Conservation (phyloP, 2,329 filamentous ascomycete genomes). For the Neophaeococcomyces mojaviensis region DNA sequence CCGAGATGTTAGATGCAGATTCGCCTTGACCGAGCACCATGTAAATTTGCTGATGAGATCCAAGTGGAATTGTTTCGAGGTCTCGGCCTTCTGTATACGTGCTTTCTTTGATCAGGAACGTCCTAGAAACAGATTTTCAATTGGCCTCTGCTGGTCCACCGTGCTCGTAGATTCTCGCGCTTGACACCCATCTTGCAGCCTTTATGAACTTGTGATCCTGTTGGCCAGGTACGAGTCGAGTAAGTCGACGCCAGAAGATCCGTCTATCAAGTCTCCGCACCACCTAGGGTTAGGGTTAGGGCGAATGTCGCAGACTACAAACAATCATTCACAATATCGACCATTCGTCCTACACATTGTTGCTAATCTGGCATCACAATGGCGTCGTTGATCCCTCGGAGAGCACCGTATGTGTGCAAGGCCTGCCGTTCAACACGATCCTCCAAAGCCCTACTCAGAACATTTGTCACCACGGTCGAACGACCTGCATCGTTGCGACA, state of each 20-base stretch:
- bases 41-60: constrained; percentile 17
- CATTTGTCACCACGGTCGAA: neutral
- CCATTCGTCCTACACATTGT: no score
- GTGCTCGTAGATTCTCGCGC: constrained; percentile 20
- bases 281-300: no score
- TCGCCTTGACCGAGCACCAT: constrained; percentile 22
- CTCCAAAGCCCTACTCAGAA: neutral
- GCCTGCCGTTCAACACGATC: constrained; percentile 3
- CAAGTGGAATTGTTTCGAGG: constrained; percentile 19
- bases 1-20: constrained; percentile 11
- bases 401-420: constrained; percentile 7
- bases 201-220: constrained; percentile 20
- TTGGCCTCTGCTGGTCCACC: constrained; percentile 13
- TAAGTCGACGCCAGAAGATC: constrained; percentile 20
- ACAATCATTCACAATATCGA: no score
- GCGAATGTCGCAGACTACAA: no score
- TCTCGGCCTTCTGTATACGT: constrained; percentile 20
- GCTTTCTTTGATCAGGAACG: constrained; percentile 14
- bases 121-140: constrained; percentile 16
- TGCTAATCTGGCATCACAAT: no score
- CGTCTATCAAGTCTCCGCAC: no score
- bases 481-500: constrained; percentile 2
- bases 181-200: constrained; percentile 20
- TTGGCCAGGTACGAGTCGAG: constrained; percentile 20
- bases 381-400: constrained; percentile 3